phyloP scores from a whole-genome alignment of 108 stramenopile genomes.

The Seminavis robusta region DNA sequence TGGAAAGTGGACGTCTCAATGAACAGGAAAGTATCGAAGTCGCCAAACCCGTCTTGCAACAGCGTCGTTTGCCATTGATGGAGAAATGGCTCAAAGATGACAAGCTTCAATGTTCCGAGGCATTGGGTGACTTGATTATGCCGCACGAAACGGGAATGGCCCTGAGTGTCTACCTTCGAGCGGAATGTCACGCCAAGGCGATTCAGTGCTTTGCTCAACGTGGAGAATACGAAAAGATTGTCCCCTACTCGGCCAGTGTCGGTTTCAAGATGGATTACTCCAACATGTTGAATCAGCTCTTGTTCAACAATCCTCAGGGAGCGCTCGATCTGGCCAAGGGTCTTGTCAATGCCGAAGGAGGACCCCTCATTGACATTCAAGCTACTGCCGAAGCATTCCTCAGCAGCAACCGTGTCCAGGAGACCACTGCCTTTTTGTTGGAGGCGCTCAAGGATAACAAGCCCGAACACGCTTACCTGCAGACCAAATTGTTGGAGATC shows the following conservation, averaged over 20 bases:
- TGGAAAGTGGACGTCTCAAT: conserved; percentile 94
- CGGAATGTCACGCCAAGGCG: conserved; percentile 96
- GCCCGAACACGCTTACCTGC: conserved; percentile 98
- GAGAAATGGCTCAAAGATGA: conserved; percentile 99
- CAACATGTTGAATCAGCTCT: conserved; percentile 95
- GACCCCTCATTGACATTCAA: conserved; percentile 95
- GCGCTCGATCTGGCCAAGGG: conserved; percentile 96
- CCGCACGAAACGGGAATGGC: conserved; percentile 95
- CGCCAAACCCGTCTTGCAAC: conserved; percentile 93
- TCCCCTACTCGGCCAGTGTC: conserved; percentile 94
- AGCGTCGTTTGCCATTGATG: conserved; percentile 93
- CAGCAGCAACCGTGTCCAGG: conserved; percentile 93
- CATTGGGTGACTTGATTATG: conserved; percentile 97
- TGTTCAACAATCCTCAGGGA: conserved; percentile 96
- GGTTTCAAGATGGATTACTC: conserved; percentile 97
- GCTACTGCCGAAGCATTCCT: conserved; percentile 98
- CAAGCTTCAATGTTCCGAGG: conserved; percentile 91
- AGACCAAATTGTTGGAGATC: conserved; percentile 99
- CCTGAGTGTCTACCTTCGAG: conserved; percentile 93
- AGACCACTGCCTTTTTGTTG: conserved; percentile 96
- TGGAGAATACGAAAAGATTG: conserved; percentile 99
- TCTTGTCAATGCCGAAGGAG: conserved; percentile 91
- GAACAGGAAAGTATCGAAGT: conserved; percentile 98
- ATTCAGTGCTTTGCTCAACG: conserved; percentile 98
- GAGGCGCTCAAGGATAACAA: conserved; percentile 99